Conservation (phyloP, 169 alveolate genomes). For the Plasmodium sp. region DNA sequence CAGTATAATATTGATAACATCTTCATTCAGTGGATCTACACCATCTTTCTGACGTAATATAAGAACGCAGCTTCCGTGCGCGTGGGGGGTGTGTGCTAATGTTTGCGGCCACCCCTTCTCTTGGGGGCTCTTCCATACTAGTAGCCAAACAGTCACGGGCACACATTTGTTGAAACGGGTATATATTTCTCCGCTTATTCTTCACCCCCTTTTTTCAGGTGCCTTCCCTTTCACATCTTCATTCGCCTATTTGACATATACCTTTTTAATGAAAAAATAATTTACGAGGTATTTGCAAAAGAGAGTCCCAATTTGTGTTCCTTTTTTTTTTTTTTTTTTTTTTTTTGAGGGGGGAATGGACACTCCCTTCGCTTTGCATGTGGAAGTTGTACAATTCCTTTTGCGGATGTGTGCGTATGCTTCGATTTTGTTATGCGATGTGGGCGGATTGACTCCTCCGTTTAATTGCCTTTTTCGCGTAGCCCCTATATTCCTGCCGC, state of each 20-base stretch:
- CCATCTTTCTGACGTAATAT: conserved; percentile 58
- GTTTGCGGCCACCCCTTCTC: background rate
- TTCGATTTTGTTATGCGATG: background rate
- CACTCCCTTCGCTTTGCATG: background rate
- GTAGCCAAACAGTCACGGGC: background rate
- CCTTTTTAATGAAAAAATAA: conserved; percentile 59
- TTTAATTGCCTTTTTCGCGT: background rate
- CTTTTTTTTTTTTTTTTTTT: background rate
- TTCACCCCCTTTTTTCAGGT: conserved; percentile 3
- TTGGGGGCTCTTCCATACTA: too few species aligned
- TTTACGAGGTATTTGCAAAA: conserved; percentile 45
- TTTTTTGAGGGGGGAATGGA: background rate
- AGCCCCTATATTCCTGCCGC: too few species aligned
- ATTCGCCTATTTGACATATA: conserved; percentile 66
- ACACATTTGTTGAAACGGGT: background rate
- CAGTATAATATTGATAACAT: conserved; percentile 70
- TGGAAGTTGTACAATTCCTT: background rate
- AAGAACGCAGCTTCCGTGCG: background rate
- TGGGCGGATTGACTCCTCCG: background rate
- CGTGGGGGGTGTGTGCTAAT: background rate
- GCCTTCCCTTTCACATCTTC: conserved; percentile 56
- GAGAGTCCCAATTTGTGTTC: background rate
- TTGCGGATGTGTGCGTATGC: background rate
- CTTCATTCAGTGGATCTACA: conserved; percentile 70
- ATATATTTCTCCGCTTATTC: background rate